Evolutionary conservation across 106 monocot genomes (phyloP), one percentile per base, ranked within the genome.

Genomic region (Alisma plantagoaquatica): DNA sequence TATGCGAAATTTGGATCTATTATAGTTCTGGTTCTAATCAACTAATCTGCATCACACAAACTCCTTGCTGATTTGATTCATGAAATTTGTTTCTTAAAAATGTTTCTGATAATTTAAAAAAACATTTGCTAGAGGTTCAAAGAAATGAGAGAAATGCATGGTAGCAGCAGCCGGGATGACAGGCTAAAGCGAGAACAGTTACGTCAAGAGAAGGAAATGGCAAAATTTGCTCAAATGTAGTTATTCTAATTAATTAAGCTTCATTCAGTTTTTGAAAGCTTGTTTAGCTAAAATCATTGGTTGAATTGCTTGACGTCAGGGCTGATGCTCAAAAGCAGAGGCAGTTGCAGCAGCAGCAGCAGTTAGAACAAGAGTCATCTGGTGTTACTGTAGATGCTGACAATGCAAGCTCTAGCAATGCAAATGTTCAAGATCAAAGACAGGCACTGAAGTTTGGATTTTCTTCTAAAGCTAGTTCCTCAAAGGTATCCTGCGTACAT

Each of bases 121-220:
- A 23, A 31, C 49, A 10, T 45, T 17, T 73, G 31, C 65, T n/a
- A 98, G 98, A 70, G 98, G 31, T 98, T 98, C 53, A 98, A 98
- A 63, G 85, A 98, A 65, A 98, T 98, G 98, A 85, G 57, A 68
- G 98, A 89, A 69, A 90, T 98, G 98, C 98, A 86, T 49, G 79
- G 78, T 27, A 55, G 73, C 60, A 79, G 89, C 63, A 98, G 81
- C 59, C 89, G 98, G 2, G 98, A 98, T 75, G 89, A 98, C 41
- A 81, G 98, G 47, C 81, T 73, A 45, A 89, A 77, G 71, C 73
- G 88, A 62, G 98, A 98, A 58, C 85, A 85, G 51, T 46, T 90
- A 48, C 84, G 98, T n/a, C 73, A 89, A 62, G 98, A 98, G 53
- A 98, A 90, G 63, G 98, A 98, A 79, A 76, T 98, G 68, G 89